phyloP scores from a whole-genome alignment of 208 protist species.

The Crithidia fasciculata region DNA sequence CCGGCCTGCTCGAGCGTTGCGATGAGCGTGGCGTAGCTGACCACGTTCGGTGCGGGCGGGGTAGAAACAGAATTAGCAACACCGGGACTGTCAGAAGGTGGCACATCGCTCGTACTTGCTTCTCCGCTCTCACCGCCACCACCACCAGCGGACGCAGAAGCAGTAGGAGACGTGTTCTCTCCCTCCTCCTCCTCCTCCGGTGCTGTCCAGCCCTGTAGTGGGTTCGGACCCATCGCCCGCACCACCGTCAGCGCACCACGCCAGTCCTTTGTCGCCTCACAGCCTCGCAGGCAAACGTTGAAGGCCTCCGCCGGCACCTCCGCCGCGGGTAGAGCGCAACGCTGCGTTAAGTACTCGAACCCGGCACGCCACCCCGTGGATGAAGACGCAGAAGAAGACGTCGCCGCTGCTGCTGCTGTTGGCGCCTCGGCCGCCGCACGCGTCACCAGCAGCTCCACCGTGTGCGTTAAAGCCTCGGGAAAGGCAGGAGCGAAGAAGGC shows the following conservation, averaged over 20 bases:
- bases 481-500: conserved; percentile 45
- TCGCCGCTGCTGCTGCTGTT: too few relatives aligned
- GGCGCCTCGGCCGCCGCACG: too few relatives aligned
- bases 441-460: conserved; percentile 34
- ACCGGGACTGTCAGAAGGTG: too few relatives aligned
- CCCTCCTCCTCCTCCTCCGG: conserved; percentile 11
- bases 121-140: not conserved
- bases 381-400: not conserved
- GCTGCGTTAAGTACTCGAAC: conserved; percentile 46
- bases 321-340: conserved; percentile 34
- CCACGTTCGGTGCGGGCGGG: conserved; percentile 67
- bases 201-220: conserved; percentile 45
- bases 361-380: conserved; percentile 39
- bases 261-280: conserved; percentile 74
- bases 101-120: not conserved
- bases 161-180: not conserved
- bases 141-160: not conserved
- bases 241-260: conserved; percentile 62
- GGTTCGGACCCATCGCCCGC: conserved; percentile 80
- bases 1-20: conserved; percentile 84
- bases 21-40: conserved; percentile 87
- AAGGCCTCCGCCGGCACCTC: conserved; percentile 76
- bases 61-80: conserved; percentile 8
- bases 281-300: conserved; percentile 69
- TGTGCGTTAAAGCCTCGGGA: conserved; percentile 42